phyloP scores from a whole-genome alignment of 2,329 filamentous ascomycete genomes.

The Alternaria sp. region DNA sequence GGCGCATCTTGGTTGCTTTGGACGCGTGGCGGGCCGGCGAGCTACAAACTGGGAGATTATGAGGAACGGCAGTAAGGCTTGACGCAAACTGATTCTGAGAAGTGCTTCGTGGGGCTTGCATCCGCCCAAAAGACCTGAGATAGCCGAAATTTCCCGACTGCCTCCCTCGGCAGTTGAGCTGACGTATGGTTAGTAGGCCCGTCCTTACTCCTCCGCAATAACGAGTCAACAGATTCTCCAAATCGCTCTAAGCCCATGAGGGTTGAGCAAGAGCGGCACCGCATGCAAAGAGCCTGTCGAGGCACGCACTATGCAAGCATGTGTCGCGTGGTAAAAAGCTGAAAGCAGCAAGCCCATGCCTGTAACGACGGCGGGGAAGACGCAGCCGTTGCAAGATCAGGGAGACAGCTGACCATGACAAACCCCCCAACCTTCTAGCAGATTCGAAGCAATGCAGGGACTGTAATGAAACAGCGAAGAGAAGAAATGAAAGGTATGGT shows the following conservation, averaged over 20 bases:
- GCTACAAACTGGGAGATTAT: constrained; percentile 6
- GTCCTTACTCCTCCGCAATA: background rate
- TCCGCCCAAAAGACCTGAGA: constrained; percentile 3
- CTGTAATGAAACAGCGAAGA: constrained; percentile 16
- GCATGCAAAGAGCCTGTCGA: background rate
- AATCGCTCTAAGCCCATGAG: background rate
- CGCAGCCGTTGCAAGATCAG: constrained; percentile 9
- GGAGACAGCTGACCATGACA: constrained; percentile 14
- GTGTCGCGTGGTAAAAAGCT: constrained; percentile 7
- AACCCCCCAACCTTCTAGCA: constrained; percentile 1
- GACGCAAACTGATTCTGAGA: background rate
- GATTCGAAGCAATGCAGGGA: constrained; percentile 3
- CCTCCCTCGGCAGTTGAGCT: background rate
- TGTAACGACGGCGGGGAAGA: constrained; percentile 9
- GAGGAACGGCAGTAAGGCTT: background rate
- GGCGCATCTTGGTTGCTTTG: constrained; percentile 4
- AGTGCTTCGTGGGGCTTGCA: constrained; percentile 8
- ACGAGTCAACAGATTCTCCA: background rate
- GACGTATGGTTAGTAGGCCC: background rate
- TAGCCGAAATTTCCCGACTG: background rate
- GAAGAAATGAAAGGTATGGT: background rate
- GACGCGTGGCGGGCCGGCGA: constrained; percentile 12
- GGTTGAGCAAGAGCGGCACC: background rate
- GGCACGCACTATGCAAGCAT: constrained; percentile 5
- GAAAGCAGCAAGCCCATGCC: constrained; percentile 1